phyloP scores from a whole-genome alignment of 768 basidiomycete species.

The Trichaptum fuscoviolaceum region DNA sequence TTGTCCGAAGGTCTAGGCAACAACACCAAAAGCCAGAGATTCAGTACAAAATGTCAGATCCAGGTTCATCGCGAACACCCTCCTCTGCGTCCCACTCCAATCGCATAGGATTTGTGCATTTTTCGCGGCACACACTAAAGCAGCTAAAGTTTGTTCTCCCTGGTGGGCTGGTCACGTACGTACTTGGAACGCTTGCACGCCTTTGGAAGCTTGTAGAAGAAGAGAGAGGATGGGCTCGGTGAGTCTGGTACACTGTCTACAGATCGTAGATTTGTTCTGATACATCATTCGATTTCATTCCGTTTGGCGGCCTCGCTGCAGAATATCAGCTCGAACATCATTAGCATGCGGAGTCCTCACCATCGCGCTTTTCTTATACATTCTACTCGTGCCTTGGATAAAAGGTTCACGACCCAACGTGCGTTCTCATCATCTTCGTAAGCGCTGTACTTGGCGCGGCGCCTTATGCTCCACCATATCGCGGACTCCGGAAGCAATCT shows the following conservation, averaged over 20 bases:
- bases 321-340: conserved; percentile 49
- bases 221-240: conserved; percentile 50
- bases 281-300: conserved; percentile 4
- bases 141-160: conserved; percentile 76
- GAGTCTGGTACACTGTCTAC: conserved; percentile 20
- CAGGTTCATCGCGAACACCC: not conserved
- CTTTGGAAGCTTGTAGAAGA: conserved; percentile 38
- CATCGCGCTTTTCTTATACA: conserved; percentile 64
- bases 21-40: not conserved
- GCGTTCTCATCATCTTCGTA: conserved; percentile 23
- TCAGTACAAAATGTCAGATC: not conserved
- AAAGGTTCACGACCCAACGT: conserved; percentile 68
- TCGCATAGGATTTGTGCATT: conserved; percentile 2
- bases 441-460: not conserved
- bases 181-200: conserved; percentile 49
- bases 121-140: conserved; percentile 48
- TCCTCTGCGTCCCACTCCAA: not conserved
- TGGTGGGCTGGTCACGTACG: conserved; percentile 59
- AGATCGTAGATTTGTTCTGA: conserved; percentile 4
- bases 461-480: not conserved
- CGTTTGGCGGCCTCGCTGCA: conserved; percentile 21
- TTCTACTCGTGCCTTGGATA: conserved; percentile 62
- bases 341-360: conserved; percentile 55
- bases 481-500: not conserved
- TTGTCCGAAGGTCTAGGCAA: not conserved